These are phyloP conservation scores for Brettanomyces bruxellensis DNA, from an alignment of 805 yeast species.

Conservation along the genomic window DNA sequence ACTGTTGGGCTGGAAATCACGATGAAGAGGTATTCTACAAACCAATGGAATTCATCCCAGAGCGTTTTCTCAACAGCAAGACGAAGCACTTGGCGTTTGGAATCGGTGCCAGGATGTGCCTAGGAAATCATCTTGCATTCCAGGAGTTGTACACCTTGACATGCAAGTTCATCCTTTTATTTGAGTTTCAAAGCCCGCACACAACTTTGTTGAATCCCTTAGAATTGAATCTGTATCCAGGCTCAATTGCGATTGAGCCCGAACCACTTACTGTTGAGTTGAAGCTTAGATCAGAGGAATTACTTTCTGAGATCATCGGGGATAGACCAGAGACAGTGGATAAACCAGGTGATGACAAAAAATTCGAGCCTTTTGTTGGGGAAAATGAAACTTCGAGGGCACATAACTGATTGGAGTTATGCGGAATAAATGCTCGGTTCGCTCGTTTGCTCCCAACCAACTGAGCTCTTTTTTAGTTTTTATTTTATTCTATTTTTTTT, in stretches of 20 bases:
- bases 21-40: slow-evolving; percentile 34
- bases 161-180: slow-evolving; percentile 43
- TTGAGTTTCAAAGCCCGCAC: slow-evolving; percentile 4
- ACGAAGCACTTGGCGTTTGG: slow-evolving; percentile 52
- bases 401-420: too few relatives aligned
- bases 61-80: slow-evolving; percentile 33
- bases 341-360: neutral
- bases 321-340: neutral
- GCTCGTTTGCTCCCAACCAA: too few relatives aligned
- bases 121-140: slow-evolving; percentile 57
- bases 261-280: slow-evolving; percentile 28
- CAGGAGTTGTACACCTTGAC: slow-evolving; percentile 55
- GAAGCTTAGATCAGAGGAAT: slow-evolving; percentile 18
- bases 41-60: slow-evolving; percentile 44
- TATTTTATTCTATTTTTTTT: neutral
- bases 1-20: slow-evolving; percentile 64
- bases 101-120: slow-evolving; percentile 63
- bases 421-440: too few relatives aligned
- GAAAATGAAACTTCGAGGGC: too few relatives aligned
- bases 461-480: neutral
- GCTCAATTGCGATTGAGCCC: slow-evolving; percentile 59
- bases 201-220: slow-evolving; percentile 44
- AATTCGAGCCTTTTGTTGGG: too few relatives aligned
- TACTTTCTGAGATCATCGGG: slow-evolving; percentile 1
- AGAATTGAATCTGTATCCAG: slow-evolving; percentile 39